Base-by-base conservation (phyloP, 2,329 filamentous ascomycete species). In the Pyrenochaeta sp. region DNA sequence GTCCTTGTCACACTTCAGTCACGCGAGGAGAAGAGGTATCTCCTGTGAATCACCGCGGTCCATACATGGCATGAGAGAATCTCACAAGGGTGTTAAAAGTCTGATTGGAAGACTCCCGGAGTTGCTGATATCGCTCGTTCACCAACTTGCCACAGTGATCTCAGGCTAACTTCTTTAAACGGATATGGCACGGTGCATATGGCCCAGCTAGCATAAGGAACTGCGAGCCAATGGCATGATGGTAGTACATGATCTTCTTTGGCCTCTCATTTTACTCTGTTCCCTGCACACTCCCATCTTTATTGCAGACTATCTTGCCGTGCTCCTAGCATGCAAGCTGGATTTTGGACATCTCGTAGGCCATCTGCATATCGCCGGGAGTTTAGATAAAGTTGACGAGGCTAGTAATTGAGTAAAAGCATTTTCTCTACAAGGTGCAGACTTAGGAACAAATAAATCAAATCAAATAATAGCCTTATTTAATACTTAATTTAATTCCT, bases 1-100 rank as follows among this genome's bases (percentile, higher is more conserved):
- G 66, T 73, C 62, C 68, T 81, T 7, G 73, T 77, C 7, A 51
- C 48, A 10, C 49, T 68, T 9, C 65, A 68, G 37, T 48, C 51
- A 37, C 63, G 63, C 21, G 32, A 51, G 7, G 15, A 37, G 2
- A 21, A 47, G 4, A 36, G 39, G 15, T 63, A 54, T 35, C 7
- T 46, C 23, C 27, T 51, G 45, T 50, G 31, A 43, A 15, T 6
- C 10, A 18, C 11, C 10, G 12, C 39, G 21, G 11, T 12, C 18
- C 41, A 4, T 14, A 7, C 18, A 21, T 14, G 17, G 21, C 14
- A 7, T 18, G 18, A 23, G 9, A 14, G 14, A 3, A 4, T 14
- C 11, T 20, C 2, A 18, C 7, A 17, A 23, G n/a, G 21, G 14
- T 4, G 4, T 20, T 10, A 14, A 20, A 39, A 23, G 6, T 12